Evolutionary conservation across 148 eudicot species (phyloP).

Genomic region (Camellia granthamiana): DNA sequence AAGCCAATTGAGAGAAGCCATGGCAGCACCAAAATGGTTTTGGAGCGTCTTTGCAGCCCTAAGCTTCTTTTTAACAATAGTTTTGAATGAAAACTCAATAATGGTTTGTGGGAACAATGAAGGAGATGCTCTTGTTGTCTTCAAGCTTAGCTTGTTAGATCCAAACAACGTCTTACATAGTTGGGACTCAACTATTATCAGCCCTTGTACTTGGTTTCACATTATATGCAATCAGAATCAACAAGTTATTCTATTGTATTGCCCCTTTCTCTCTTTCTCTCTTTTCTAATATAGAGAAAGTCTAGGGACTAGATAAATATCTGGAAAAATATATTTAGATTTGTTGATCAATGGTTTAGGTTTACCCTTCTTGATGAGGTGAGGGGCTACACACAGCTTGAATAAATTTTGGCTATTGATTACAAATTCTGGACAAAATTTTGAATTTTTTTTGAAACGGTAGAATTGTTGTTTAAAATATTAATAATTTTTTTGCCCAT

Average conservation of each 20-base stretch:
- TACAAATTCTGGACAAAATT: too few relatives aligned
- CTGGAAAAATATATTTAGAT: background rate
- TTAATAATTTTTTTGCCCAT: too few relatives aligned
- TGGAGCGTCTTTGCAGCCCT: too few relatives aligned
- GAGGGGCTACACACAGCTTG: too few relatives aligned
- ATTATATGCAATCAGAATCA: slow-evolving; percentile 6
- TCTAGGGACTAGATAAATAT: background rate
- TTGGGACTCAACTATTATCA: slow-evolving; percentile 9
- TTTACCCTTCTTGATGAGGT: too few relatives aligned
- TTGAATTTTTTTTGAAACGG: too few relatives aligned
- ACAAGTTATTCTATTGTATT: background rate
- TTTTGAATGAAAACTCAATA: too few relatives aligned
- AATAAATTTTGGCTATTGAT: too few relatives aligned
- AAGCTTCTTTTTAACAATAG: too few relatives aligned
- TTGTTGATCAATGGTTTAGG: background rate
- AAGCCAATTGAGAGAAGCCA: too few relatives aligned
- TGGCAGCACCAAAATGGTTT: too few relatives aligned
- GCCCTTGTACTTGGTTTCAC: slow-evolving; percentile 19
- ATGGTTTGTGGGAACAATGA: background rate
- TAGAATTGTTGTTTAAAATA: too few relatives aligned
- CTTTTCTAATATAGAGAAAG: background rate
- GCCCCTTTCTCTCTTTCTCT: background rate
- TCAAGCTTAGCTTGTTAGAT: background rate
- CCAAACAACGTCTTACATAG: slow-evolving; percentile 13
- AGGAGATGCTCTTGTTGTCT: slow-evolving; percentile 10